Evolutionary conservation across 345 rosid genomes (phyloP).

Genomic region (Aethionema arabicum): DNA sequence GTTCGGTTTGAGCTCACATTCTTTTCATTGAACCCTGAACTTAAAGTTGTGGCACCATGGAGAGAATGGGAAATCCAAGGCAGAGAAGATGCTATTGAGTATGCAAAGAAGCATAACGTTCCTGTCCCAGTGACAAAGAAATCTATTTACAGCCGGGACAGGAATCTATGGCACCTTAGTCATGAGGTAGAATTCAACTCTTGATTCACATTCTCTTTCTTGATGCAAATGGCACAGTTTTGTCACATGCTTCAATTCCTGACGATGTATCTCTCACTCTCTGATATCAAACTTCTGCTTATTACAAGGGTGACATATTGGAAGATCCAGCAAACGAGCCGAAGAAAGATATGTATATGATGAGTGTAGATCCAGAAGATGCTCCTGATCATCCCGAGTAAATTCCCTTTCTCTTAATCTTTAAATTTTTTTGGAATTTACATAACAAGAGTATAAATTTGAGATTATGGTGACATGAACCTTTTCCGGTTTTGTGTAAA

Average conservation of each 20-base stretch:
- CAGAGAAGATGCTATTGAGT: slow-evolving; percentile 94
- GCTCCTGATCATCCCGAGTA: slow-evolving; percentile 85
- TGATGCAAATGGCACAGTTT: slow-evolving; percentile 3
- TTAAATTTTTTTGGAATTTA: neutral
- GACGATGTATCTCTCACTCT: neutral
- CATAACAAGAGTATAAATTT: no score
- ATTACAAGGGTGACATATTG: slow-evolving; percentile 80
- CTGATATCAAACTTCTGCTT: slow-evolving; percentile 10
- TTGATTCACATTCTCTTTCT: slow-evolving; percentile 5
- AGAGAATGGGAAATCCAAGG: slow-evolving; percentile 96
- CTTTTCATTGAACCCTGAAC: slow-evolving; percentile 87
- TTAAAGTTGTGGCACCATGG: slow-evolving; percentile 96
- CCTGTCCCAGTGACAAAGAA: slow-evolving; percentile 95
- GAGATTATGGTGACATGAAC: no score
- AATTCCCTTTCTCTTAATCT: slow-evolving; percentile 28
- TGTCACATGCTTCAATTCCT: neutral
- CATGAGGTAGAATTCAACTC: slow-evolving; percentile 59
- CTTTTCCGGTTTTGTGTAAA: no score
- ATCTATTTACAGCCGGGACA: slow-evolving; percentile 93
- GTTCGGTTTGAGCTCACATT: slow-evolving; percentile 97
- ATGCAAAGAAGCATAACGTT: slow-evolving; percentile 88
- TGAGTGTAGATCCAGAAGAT: slow-evolving; percentile 83
- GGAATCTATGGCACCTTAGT: slow-evolving; percentile 95
- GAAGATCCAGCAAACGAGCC: slow-evolving; percentile 97
- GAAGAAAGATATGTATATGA: slow-evolving; percentile 90